Percentiles rank a stretch among this genome's conserved stretches.
Evolutionary conservation across 306 rosid genomes (phyloP).

Genomic region (Psophocarpus tetragonolobus): DNA sequence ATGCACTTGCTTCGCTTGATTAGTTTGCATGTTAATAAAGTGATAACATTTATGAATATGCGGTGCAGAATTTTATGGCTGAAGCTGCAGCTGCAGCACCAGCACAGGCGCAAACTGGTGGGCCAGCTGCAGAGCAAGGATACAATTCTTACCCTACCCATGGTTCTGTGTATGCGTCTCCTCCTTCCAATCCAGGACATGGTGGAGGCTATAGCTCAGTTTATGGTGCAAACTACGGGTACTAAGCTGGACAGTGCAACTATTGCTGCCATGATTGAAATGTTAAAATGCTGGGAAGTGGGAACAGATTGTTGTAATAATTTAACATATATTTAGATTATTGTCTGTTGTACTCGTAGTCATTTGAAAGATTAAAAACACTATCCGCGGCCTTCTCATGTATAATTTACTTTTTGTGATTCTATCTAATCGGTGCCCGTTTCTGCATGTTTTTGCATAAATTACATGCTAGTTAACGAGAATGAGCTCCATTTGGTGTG

Average conservation of each 20-base stretch:
- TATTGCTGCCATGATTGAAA: slow-evolving; percentile 19
- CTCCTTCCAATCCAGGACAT: slow-evolving; percentile 74
- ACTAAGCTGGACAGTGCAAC: slow-evolving; percentile 40
- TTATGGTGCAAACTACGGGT: slow-evolving; percentile 87
- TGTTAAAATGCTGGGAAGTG: slow-evolving; percentile 18
- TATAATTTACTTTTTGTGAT: slow-evolving; percentile 8
- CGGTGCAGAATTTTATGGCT: slow-evolving; percentile 91
- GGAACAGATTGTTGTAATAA: slow-evolving; percentile 29
- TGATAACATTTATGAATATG: slow-evolving; percentile 11
- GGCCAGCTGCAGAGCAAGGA: slow-evolving; percentile 66
- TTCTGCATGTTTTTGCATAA: background rate
- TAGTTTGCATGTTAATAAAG: slow-evolving; percentile 15
- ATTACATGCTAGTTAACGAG: background rate
- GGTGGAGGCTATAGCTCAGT: slow-evolving; percentile 75
- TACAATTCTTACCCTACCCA: slow-evolving; percentile 73
- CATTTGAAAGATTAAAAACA: slow-evolving; percentile 8
- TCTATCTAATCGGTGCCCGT: slow-evolving; percentile 5
- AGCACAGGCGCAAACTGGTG: slow-evolving; percentile 59
- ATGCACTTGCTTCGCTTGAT: background rate
- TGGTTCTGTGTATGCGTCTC: slow-evolving; percentile 79
- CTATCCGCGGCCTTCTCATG: slow-evolving; percentile 9
- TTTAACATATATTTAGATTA: slow-evolving; percentile 14
- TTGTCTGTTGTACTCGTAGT: slow-evolving; percentile 17
- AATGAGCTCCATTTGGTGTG: background rate
- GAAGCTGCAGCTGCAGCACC: slow-evolving; percentile 87